These are phyloP conservation scores for Zymoseptoria ardabiliae DNA, from an alignment of 2,329 filamentous ascomycete genomes.

Conservation along the genomic window DNA sequence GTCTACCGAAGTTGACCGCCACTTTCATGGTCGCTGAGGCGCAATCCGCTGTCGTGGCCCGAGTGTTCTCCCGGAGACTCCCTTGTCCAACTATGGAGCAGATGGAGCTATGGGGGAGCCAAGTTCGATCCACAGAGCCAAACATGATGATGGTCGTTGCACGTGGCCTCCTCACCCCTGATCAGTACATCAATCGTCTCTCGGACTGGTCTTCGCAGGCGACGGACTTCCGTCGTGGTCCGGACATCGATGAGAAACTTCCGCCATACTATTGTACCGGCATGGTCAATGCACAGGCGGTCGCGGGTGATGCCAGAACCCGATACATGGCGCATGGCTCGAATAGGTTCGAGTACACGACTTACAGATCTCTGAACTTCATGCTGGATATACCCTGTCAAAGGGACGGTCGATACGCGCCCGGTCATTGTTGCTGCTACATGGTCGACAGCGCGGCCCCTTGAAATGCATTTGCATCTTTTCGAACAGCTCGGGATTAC, in stretches of 20 bases:
- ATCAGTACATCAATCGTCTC: constrained; percentile 5
- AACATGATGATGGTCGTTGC: not conserved
- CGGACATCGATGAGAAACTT: not conserved
- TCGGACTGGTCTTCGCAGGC: not conserved
- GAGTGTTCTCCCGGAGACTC: constrained; percentile 1
- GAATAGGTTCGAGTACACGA: not conserved
- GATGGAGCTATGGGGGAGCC: not conserved
- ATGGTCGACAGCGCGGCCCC: too few relatives aligned
- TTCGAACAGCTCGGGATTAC: too few relatives aligned
- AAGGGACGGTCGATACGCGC: not conserved
- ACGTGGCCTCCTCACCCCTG: not conserved
- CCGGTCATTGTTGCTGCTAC: not conserved
- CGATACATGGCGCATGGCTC: not conserved
- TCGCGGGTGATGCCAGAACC: not conserved
- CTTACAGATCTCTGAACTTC: not conserved
- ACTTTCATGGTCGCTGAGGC: constrained; percentile 11
- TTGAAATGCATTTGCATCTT: too few relatives aligned
- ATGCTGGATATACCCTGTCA: not conserved
- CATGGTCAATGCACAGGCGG: constrained; percentile 1
- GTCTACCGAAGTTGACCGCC: constrained; percentile 2
- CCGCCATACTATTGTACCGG: constrained; percentile 10
- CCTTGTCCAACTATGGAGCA: not conserved
- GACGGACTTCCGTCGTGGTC: not conserved
- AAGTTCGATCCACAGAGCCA: not conserved
- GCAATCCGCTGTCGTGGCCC: constrained; percentile 8